Conservation (phyloP, 305 asterid genomes). For the Euphrasia arctica region DNA sequence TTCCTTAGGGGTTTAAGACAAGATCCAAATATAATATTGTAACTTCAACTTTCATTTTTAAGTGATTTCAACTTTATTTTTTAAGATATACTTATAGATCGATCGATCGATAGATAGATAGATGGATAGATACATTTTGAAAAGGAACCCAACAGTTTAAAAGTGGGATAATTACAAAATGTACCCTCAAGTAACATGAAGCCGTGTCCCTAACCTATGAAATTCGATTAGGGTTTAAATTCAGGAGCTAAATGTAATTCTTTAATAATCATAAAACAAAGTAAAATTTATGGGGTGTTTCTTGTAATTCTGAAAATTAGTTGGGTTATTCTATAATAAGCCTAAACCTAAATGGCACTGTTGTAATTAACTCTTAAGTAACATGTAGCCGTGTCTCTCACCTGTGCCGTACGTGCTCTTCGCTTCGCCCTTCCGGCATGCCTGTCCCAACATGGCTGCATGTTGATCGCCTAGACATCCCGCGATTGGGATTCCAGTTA, state of each 20-base stretch:
- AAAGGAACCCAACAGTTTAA: too few relatives aligned
- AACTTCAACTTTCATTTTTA: too few relatives aligned
- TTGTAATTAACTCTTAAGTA: neutral
- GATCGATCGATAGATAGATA: too few relatives aligned
- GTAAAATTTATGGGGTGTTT: neutral
- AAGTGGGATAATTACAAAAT: too few relatives aligned
- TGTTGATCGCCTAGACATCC: slow-evolving; percentile 98
- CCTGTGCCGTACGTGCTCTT: slow-evolving; percentile 77
- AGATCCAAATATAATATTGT: too few relatives aligned
- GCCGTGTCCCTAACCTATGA: neutral
- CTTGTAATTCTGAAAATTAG: neutral
- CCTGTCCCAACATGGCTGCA: slow-evolving; percentile 96
- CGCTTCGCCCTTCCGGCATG: slow-evolving; percentile 83
- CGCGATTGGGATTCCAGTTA: slow-evolving; percentile 71
- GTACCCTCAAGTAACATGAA: too few relatives aligned
- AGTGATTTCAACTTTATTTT: too few relatives aligned
- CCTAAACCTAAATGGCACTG: too few relatives aligned
- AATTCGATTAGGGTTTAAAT: neutral
- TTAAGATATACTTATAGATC: too few relatives aligned
- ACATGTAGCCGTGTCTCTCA: neutral
- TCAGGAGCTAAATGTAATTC: neutral
- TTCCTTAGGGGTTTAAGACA: too few relatives aligned
- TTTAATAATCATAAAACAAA: too few relatives aligned
- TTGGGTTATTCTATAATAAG: neutral
- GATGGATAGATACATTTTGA: too few relatives aligned